Conservation (phyloP, 192 early-diverging fungal genomes). For the Borealophlyctis nickersoniae region DNA sequence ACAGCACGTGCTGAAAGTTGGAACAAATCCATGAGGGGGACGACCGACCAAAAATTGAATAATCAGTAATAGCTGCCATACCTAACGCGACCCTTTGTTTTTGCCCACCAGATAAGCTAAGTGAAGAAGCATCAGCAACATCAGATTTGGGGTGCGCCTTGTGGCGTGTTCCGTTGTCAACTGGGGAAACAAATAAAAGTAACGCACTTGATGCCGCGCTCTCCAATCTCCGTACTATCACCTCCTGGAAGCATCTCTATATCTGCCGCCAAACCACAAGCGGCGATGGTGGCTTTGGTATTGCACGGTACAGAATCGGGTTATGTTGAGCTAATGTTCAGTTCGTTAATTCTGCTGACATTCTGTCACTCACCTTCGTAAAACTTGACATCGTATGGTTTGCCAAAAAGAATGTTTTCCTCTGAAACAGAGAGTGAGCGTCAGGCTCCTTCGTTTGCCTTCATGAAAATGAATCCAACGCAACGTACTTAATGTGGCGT, state of each 20-base stretch:
- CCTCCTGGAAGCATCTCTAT: constrained; percentile 80
- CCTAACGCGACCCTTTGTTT: constrained; percentile 52
- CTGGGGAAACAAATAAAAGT: background rate
- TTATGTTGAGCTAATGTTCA: too few relatives aligned
- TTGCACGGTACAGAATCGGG: too few relatives aligned
- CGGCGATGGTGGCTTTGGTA: constrained; percentile 63
- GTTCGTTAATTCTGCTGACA: too few relatives aligned
- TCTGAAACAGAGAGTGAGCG: background rate
- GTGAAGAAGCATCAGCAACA: background rate
- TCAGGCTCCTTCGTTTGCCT: background rate
- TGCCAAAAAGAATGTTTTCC: constrained; percentile 92
- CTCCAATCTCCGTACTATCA: constrained; percentile 83
- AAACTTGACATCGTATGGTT: constrained; percentile 67
- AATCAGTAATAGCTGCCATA: too few relatives aligned
- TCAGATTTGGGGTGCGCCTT: background rate
- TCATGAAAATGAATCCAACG: too few relatives aligned
- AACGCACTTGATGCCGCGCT: constrained; percentile 52
- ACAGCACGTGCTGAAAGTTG: constrained; percentile 82
- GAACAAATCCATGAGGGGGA: constrained; percentile 33
- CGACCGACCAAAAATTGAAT: too few relatives aligned
- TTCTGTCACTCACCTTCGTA: constrained; percentile 51
- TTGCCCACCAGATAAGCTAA: constrained; percentile 28
- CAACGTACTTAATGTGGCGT: constrained; percentile 65
- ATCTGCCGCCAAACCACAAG: constrained; percentile 87
- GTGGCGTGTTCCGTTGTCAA: too few relatives aligned